Conservation (phyloP, 2,329 filamentous ascomycete genomes). For the Geosmithia morbida region DNA sequence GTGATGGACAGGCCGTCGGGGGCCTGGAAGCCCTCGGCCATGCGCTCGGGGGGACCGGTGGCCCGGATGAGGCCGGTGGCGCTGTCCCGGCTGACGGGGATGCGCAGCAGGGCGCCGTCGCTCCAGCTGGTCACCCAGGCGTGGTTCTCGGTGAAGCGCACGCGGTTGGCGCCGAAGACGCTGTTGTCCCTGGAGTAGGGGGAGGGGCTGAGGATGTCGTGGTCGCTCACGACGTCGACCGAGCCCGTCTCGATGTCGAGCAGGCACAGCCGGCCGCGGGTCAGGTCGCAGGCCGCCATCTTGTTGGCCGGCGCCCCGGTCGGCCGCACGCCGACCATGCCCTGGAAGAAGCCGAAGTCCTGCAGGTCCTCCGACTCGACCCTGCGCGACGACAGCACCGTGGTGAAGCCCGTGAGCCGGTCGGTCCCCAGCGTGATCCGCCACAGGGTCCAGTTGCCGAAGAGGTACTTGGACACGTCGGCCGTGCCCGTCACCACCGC, state of each 20-base stretch:
- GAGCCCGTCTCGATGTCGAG: conserved; percentile 1
- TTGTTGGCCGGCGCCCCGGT: background rate
- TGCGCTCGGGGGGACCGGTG: background rate
- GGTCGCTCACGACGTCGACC: conserved; percentile 1
- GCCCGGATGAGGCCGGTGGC: background rate
- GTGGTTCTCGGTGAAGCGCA: conserved; percentile 2
- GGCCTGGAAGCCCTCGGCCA: conserved; percentile 1
- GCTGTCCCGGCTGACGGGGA: conserved; percentile 2
- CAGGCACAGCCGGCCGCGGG: conserved; percentile 2
- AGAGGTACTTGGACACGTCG: conserved; percentile 3
- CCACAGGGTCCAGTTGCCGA: conserved; percentile 2
- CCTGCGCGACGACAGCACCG: background rate
- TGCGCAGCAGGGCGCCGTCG: conserved; percentile 1
- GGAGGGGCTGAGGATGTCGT: conserved; percentile 1
- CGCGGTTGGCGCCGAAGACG: conserved; percentile 5
- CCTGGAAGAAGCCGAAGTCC: conserved; percentile 2
- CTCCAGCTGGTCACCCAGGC: conserved; percentile 4
- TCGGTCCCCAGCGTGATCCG: conserved; percentile 1
- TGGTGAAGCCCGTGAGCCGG: background rate
- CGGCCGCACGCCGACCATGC: conserved; percentile 1
- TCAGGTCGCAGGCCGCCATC: conserved; percentile 1
- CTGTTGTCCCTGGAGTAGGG: background rate
- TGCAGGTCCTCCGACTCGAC: conserved; percentile 1
- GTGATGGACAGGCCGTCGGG: conserved; percentile 3
- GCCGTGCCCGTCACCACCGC: conserved; percentile 2